A percentile compares a stretch with the other conserved stretches of the same genome.
These are phyloP conservation scores for Neofusicoccum umdonicola DNA, from an alignment of 2,329 filamentous ascomycete genomes.

Conservation along the genomic window DNA sequence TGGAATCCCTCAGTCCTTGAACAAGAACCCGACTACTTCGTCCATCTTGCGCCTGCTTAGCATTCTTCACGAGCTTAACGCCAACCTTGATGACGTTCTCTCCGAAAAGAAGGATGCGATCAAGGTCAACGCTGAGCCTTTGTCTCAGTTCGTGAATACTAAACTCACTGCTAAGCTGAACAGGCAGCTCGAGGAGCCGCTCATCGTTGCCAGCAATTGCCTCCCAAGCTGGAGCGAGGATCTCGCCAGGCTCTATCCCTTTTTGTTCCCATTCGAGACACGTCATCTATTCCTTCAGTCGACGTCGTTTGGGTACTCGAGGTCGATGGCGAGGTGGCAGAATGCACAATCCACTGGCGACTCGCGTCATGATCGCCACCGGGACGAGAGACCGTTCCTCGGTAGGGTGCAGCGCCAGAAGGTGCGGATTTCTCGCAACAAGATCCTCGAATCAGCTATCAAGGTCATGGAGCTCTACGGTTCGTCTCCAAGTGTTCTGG, in stretches of 20 bases:
- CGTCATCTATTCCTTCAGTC: slow-evolving; percentile 95
- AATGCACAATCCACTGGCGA: slow-evolving; percentile 82
- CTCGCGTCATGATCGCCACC: slow-evolving; percentile 72
- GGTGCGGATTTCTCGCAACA: slow-evolving; percentile 91
- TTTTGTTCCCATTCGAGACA: slow-evolving; percentile 97
- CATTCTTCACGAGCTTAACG: slow-evolving; percentile 88
- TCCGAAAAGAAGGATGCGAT: slow-evolving; percentile 70
- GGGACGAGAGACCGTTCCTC: slow-evolving; percentile 87
- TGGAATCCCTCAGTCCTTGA: slow-evolving; percentile 73
- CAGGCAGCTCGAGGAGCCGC: slow-evolving; percentile 89
- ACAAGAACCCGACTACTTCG: slow-evolving; percentile 78
- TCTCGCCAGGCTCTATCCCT: slow-evolving; percentile 86
- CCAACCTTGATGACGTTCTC: slow-evolving; percentile 87
- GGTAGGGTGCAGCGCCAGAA: slow-evolving; percentile 93
- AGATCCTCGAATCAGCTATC: slow-evolving; percentile 91
- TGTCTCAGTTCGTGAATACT: slow-evolving; percentile 96
- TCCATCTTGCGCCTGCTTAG: slow-evolving; percentile 85
- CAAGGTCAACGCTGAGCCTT: slow-evolving; percentile 73
- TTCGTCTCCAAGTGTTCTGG: slow-evolving; percentile 90
- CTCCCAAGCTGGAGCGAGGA: slow-evolving; percentile 96
- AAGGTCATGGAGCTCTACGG: slow-evolving; percentile 99
- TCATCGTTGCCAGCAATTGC: slow-evolving; percentile 96
- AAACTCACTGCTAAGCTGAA: slow-evolving; percentile 98
- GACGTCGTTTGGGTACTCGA: slow-evolving; percentile 95
- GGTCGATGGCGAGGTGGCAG: slow-evolving; percentile 97